These are phyloP conservation scores for Diplodia scrobiculata DNA, from an alignment of 2,329 filamentous ascomycete genomes.

Conservation along the genomic window DNA sequence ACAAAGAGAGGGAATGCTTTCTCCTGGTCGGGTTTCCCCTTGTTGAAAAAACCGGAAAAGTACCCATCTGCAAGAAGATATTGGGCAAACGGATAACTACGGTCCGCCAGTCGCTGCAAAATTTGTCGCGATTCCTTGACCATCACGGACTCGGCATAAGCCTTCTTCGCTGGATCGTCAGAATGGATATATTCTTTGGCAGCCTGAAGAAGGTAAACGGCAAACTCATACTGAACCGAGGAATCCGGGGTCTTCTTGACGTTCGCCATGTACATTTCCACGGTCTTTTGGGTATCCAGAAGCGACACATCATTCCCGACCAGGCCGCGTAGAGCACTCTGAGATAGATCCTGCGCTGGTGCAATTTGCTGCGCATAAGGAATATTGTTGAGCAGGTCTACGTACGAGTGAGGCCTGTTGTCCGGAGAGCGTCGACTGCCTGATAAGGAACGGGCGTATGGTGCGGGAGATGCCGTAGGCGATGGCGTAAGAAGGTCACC, in stretches of 20 bases:
- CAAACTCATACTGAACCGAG: conserved; percentile 93
- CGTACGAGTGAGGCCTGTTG: conserved; percentile 60
- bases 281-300: conserved; percentile 85
- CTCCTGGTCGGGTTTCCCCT: conserved; percentile 88
- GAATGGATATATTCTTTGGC: conserved; percentile 68
- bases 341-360: conserved; percentile 67
- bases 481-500: conserved; percentile 46
- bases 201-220: conserved; percentile 87
- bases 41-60: conserved; percentile 91
- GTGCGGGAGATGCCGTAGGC: conserved; percentile 46
- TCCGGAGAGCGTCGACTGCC: conserved; percentile 60
- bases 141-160: conserved; percentile 56
- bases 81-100: conserved; percentile 92
- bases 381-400: conserved; percentile 63
- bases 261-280: conserved; percentile 96
- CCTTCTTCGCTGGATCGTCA: conserved; percentile 33
- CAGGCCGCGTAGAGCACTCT: conserved; percentile 70
- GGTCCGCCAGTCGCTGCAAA: conserved; percentile 79
- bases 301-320: conserved; percentile 90
- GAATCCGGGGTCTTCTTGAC: conserved; percentile 95
- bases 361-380: conserved; percentile 80
- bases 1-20: conserved; percentile 91
- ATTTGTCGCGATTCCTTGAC: conserved; percentile 87
- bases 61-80: conserved; percentile 96
- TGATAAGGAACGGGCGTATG: conserved; percentile 54